Conservation (phyloP, 2,329 filamentous ascomycete genomes). For the Westerdykella sp. region DNA sequence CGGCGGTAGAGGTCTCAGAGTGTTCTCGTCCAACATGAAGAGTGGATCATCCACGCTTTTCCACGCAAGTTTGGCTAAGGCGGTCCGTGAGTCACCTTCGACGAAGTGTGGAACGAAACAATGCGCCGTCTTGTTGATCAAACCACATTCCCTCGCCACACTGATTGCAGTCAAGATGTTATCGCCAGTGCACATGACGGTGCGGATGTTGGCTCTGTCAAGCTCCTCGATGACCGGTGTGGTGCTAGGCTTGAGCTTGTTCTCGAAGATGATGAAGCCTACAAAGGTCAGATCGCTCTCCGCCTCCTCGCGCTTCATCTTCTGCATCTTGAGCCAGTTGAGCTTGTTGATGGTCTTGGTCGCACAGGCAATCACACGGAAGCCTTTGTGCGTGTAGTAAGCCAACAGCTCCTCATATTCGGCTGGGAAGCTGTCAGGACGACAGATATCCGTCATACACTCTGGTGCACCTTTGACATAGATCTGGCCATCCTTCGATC, state of each 20-base stretch:
- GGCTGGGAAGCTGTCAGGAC: constrained; percentile 70
- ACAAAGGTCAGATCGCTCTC: constrained; percentile 81
- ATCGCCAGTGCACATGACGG: constrained; percentile 96
- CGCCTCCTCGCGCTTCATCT: constrained; percentile 80
- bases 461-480: constrained; percentile 97
- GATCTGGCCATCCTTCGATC: constrained; percentile 73
- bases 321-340: constrained; percentile 90
- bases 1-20: constrained; percentile 68
- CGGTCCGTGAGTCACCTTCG: constrained; percentile 68
- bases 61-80: constrained; percentile 72
- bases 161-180: constrained; percentile 97
- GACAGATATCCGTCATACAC: constrained; percentile 91
- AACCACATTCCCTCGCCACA: constrained; percentile 80
- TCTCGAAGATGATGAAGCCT: constrained; percentile 98
- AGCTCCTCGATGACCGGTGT: constrained; percentile 76
- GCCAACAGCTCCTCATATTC: constrained; percentile 87
- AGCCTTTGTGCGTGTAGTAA: constrained; percentile 92
- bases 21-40: constrained; percentile 71
- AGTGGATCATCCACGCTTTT: constrained; percentile 87
- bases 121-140: constrained; percentile 74
- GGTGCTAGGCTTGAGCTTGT: constrained; percentile 90
- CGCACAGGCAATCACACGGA: constrained; percentile 92
- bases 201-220: constrained; percentile 72
- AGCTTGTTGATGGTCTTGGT: constrained; percentile 81
- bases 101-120: constrained; percentile 90